Evolutionary conservation across 208 protist genomes (phyloP), one percentile per base, ranked within the genome.

Genomic region (Leishmania arabica): DNA sequence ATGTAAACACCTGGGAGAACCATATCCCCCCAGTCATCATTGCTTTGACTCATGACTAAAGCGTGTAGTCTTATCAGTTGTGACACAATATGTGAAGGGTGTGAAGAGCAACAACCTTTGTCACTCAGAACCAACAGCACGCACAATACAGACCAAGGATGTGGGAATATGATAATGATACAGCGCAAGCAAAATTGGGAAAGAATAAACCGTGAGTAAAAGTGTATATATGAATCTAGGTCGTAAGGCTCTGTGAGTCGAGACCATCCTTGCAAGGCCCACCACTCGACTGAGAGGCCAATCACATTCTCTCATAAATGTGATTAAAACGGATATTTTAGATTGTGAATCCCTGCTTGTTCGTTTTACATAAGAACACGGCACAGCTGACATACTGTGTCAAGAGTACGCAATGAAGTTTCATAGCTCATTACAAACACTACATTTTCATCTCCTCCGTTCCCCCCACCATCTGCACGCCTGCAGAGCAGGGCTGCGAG

Each of bases 1-100:
- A 97, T 97, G 78, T 92, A 97, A n/a, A 95, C 93, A 49, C 92
- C 93, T 1, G 91, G 92, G 51, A 94, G 80, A 47, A 95, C 88
- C 92, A 94, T 93, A 34, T 92, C 85, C 49, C 92, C 92, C 93
- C 92, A 95, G 17, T 87, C 88, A 66, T 80, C 77, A 56, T 68
- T 76, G 8, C 11, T 3, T 49, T 72, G 49, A 1, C 69, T 86
- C 83, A 86, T 89, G 27, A 42, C 8, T 19, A 54, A 1, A n/a
- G 49, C n/a, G n/a, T 74, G 3, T 45, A 17, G 34, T 49, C 34
- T n/a, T 42, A 66, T 34, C 60, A n/a, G n/a, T 17, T 79, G 24
- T 72, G 45, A 45, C 49, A 34, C 45, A n/a, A 13, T 60, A 9
- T 42, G 27, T 24, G 7, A 72, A 40, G 42, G 37, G 15, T 78